Evolutionary conservation across 2,329 filamentous ascomycete species (phyloP), one percentile per base, ranked within the genome.

Genomic region (Knoxdaviesia capensis): DNA sequence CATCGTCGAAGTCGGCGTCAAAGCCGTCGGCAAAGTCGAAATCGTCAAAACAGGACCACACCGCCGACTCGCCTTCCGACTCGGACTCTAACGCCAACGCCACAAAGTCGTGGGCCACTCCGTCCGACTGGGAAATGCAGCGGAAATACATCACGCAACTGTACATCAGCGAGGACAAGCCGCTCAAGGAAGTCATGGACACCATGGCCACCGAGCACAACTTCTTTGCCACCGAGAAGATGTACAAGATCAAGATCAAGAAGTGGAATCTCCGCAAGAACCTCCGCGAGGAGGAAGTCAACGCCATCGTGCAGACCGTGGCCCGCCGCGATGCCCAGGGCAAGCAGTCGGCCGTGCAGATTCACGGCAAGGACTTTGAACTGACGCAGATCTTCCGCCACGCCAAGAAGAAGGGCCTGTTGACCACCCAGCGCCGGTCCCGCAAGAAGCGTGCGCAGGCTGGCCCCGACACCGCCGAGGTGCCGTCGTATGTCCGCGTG

Each of bases 211-310:
- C 37, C n/a, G 36, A 45, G 6, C 41, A 43, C 37, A 30, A 28
- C 28, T 45, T 45, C 28, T 43, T 41, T 40, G 44, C 44, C 6
- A 45, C 44, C 41, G 44, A 45, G 34, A 45, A 45, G 41, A 45
- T 45, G 44, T 45, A 45, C 41, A 45, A 45, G 39, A 45, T 45
- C 32, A 45, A 45, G 34, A 45, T 45, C 36, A 45, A 45, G 31
- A 45, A 45, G 36, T 45, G 44, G 44, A 45, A 45, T 36, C 41
- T 45, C 38, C 43, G 43, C 36, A 45, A 45, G 41, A 45, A 45
- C 29, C 9, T 45, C 11, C 44, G 44, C 29, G 44, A 45, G 34
- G 43, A 37, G 11, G 44, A 45, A 37, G 44, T 45, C 28, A 41
- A 45, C 20, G 44, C 44, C 4, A 45, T 45, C 11, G 43, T 45